Percentiles rank a stretch among this genome's conserved stretches.
Conservation (phyloP, 2,329 filamentous ascomycete genomes). For the Fusarium napiforme region DNA sequence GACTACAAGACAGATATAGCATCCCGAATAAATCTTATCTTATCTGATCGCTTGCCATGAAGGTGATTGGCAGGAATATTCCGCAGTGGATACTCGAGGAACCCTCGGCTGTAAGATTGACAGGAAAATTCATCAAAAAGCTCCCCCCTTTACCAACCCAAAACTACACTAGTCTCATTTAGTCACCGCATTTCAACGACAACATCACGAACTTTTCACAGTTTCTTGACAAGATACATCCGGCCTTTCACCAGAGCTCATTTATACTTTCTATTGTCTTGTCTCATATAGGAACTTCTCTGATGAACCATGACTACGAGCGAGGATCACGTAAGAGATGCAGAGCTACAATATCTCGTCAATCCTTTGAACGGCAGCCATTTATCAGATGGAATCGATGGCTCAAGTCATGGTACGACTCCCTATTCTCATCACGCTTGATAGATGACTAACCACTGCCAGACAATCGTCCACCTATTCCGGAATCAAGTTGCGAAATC, state of each 20-base stretch:
- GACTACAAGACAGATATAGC: not conserved
- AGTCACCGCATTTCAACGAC: constrained; percentile 18
- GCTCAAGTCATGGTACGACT: constrained; percentile 16
- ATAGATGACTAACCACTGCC: rapidly evolving
- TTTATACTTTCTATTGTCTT: rapidly evolving
- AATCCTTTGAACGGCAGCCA: not conserved
- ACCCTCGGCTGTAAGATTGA: not conserved
- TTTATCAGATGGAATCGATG: constrained; percentile 15
- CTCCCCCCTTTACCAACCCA: constrained; percentile 10
- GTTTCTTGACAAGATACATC: not conserved
- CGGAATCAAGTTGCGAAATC: constrained; percentile 71
- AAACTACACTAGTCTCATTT: constrained; percentile 14
- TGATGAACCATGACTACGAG: not conserved
- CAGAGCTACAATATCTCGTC: not conserved
- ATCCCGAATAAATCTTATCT: not conserved
- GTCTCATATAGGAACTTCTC: rapidly evolving
- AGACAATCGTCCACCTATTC: constrained; percentile 20
- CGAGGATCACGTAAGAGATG: not conserved
- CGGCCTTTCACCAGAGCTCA: rapidly evolving
- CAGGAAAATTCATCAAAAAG: constrained; percentile 17
- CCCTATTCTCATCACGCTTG: rapidly evolving
- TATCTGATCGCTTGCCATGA: not conserved
- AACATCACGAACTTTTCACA: not conserved
- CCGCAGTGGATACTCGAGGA: not conserved
- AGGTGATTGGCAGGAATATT: not conserved